Evolutionary conservation across 495 filamentous ascomycete species (phyloP).

Genomic region (Annulohypoxylon maeteangense): DNA sequence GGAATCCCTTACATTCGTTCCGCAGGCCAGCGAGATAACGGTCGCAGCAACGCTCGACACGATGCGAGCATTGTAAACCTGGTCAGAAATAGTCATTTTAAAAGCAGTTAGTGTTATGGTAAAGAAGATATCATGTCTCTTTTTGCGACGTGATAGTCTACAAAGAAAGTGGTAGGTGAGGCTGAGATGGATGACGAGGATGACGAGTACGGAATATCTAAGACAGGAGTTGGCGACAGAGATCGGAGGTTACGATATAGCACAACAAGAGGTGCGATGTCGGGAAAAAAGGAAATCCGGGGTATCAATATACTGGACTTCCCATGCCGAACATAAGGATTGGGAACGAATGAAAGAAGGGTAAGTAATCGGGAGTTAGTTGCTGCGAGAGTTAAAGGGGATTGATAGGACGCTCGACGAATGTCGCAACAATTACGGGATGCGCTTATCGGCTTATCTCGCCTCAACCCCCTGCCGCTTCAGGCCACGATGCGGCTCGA

Average conservation of each 20-base stretch:
- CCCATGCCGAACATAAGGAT: slow-evolving; percentile 36
- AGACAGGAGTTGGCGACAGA: slow-evolving; percentile 21
- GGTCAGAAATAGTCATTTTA: slow-evolving; percentile 51
- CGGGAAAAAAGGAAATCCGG: slow-evolving; percentile 5
- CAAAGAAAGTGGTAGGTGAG: slow-evolving; percentile 22
- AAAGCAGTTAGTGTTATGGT: slow-evolving; percentile 8
- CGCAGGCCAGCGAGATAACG: slow-evolving; percentile 85
- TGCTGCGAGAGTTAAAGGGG: not conserved
- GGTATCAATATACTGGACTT: slow-evolving; percentile 9
- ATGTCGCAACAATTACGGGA: slow-evolving; percentile 17
- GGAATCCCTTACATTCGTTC: slow-evolving; percentile 79
- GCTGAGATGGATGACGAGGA: slow-evolving; percentile 3
- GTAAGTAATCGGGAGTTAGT: slow-evolving; percentile 29
- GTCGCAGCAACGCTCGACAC: slow-evolving; percentile 88
- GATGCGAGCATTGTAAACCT: slow-evolving; percentile 67
- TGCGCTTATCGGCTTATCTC: slow-evolving; percentile 34
- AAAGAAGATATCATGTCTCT: slow-evolving; percentile 23
- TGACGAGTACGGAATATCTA: slow-evolving; percentile 18
- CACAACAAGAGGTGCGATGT: not conserved
- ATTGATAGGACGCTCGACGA: slow-evolving; percentile 11
- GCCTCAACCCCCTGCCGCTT: slow-evolving; percentile 21
- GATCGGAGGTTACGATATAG: slow-evolving; percentile 33
- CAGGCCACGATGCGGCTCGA: slow-evolving; percentile 17
- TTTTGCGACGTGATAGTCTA: slow-evolving; percentile 37
- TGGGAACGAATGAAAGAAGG: slow-evolving; percentile 24